Conservation (phyloP, 2,329 filamentous ascomycete species). For the Penicillium aurantiogriseum region DNA sequence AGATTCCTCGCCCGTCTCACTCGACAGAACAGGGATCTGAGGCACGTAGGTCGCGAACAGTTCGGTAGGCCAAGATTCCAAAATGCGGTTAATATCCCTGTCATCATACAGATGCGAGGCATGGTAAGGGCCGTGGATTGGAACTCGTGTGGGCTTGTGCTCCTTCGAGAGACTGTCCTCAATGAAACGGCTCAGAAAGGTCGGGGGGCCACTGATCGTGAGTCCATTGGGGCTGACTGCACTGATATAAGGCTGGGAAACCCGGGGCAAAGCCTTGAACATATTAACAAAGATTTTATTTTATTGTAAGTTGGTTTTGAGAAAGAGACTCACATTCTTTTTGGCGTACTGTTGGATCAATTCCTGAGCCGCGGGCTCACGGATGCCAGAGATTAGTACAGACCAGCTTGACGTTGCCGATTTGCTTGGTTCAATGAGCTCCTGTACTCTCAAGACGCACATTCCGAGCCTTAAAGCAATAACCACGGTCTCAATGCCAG, state of each 20-base stretch:
- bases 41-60: constrained; percentile 29
- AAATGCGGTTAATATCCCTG: constrained; percentile 52
- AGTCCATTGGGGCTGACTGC: constrained; percentile 59
- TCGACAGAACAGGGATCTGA: constrained; percentile 40
- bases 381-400: constrained; percentile 41
- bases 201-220: constrained; percentile 59
- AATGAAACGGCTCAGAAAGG: constrained; percentile 53
- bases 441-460: constrained; percentile 39
- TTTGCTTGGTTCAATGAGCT: constrained; percentile 35
- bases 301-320: not conserved
- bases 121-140: constrained; percentile 60
- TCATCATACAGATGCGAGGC: constrained; percentile 55
- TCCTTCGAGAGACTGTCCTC: constrained; percentile 50
- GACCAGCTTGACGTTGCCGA: constrained; percentile 41
- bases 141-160: constrained; percentile 53
- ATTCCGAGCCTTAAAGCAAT: constrained; percentile 47
- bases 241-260: constrained; percentile 58
- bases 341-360: constrained; percentile 26
- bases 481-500: constrained; percentile 43
- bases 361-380: constrained; percentile 29
- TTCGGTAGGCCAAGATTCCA: constrained; percentile 38
- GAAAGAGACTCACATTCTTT: constrained; percentile 25
- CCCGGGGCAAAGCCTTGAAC: constrained; percentile 46
- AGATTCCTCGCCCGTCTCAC: constrained; percentile 36
- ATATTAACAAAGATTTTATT: constrained; percentile 2